Evolutionary conservation across 1,139 yeast genomes (phyloP).

Genomic region (Taphrina wiesneri): DNA sequence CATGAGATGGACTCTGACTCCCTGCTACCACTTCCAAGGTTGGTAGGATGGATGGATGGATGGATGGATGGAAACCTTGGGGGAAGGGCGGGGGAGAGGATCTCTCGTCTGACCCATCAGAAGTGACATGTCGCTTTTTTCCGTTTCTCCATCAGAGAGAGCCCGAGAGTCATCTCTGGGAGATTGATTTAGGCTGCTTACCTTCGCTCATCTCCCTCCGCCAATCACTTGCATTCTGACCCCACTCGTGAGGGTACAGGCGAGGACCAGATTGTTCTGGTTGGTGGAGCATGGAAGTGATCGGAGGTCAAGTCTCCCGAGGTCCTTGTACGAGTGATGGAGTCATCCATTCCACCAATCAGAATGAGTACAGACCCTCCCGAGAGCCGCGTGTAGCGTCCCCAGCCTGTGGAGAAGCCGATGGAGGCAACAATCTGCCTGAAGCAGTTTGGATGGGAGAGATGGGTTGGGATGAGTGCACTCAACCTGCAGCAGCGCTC

Average conservation of each 20-base stretch:
- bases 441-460: too few relatives aligned
- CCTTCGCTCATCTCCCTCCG: background rate
- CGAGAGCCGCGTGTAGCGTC: background rate
- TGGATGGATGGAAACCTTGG: too few relatives aligned
- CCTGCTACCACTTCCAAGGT: too few relatives aligned
- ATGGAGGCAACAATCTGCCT: conserved; percentile 8
- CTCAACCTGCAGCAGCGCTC: background rate
- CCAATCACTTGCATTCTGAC: background rate
- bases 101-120: background rate
- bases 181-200: conserved; percentile 1
- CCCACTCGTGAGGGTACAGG: background rate
- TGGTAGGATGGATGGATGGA: too few relatives aligned
- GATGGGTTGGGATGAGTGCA: too few relatives aligned
- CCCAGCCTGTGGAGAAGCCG: background rate
- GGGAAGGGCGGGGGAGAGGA: background rate
- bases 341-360: background rate
- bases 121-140: background rate
- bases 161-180: background rate
- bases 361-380: background rate
- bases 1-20: too few relatives aligned
- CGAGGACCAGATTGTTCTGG: background rate
- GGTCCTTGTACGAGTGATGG: background rate
- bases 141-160: background rate
- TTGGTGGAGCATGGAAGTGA: background rate
- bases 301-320: background rate